Evolutionary conservation across 2,329 filamentous ascomycete genomes (phyloP).

Genomic region (Seiridium cupressi): DNA sequence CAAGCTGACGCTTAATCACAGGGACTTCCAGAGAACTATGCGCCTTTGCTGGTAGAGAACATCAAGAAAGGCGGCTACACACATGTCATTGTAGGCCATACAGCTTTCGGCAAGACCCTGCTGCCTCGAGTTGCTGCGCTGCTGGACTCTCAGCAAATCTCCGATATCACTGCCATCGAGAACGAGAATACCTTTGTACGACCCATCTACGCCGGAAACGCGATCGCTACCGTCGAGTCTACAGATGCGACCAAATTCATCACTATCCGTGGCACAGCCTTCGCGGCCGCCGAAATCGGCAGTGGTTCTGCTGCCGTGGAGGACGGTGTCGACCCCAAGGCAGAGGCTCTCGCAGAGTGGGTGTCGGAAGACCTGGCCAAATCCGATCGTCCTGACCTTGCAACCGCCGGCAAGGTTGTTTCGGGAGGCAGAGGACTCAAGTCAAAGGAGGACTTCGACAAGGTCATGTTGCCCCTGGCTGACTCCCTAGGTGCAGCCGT

Average conservation of each 20-base stretch:
- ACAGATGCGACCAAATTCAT: constrained; percentile 82
- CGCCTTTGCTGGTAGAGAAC: constrained; percentile 90
- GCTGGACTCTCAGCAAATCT: constrained; percentile 89
- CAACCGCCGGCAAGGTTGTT: constrained; percentile 85
- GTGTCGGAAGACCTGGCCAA: constrained; percentile 89
- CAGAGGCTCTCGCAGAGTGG: constrained; percentile 76
- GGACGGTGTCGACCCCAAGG: constrained; percentile 81
- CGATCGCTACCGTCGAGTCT: constrained; percentile 93
- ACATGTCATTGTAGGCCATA: constrained; percentile 86
- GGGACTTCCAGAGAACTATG: constrained; percentile 91
- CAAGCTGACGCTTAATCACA: constrained; percentile 30
- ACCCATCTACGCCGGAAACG: constrained; percentile 96
- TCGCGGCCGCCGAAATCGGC: constrained; percentile 70
- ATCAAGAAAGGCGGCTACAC: constrained; percentile 95
- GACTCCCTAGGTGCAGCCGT: constrained; percentile 94
- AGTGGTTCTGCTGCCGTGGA: constrained; percentile 75
- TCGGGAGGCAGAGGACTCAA: constrained; percentile 93
- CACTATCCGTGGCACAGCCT: constrained; percentile 91
- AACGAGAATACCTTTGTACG: constrained; percentile 92
- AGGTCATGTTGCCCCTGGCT: constrained; percentile 85
- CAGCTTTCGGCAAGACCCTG: constrained; percentile 94
- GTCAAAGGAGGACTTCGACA: constrained; percentile 97
- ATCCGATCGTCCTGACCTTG: constrained; percentile 90
- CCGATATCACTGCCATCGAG: constrained; percentile 84
- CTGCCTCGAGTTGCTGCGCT: constrained; percentile 89